These are phyloP conservation scores for Solanum medicagineum DNA, from an alignment of 257 asterid species.

Conservation along the genomic window DNA sequence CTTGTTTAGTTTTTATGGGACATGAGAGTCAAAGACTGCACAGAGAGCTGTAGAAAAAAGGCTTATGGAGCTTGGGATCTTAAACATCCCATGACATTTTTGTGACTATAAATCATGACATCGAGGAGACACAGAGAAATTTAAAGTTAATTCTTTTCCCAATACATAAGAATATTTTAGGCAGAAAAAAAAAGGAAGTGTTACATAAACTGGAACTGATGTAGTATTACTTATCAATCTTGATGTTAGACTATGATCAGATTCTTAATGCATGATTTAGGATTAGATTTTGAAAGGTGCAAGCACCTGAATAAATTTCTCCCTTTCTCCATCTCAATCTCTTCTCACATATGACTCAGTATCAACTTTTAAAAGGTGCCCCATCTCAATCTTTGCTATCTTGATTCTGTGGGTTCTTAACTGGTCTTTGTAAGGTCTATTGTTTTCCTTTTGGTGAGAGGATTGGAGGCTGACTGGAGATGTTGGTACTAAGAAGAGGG, in stretches of 20 bases:
- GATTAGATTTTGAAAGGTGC: not conserved
- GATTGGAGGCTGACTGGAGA: not conserved
- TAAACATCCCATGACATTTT: not conserved
- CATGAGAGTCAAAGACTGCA: not conserved
- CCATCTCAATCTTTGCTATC: not conserved
- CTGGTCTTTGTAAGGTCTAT: not conserved
- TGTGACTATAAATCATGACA: not conserved
- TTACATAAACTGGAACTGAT: not conserved
- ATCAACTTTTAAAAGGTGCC: not conserved
- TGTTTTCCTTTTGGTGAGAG: not conserved
- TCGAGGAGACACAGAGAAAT: not conserved
- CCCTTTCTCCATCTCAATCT: not conserved
- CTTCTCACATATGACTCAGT: not conserved
- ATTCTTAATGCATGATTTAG: not conserved
- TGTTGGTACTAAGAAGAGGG: not conserved
- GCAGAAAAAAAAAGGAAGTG: not conserved
- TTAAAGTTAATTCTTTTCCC: not conserved
- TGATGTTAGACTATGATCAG: not conserved
- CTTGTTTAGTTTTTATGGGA: not conserved
- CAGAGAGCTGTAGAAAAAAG: not conserved
- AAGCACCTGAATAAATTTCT: not conserved
- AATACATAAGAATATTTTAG: not conserved
- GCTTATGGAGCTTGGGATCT: not conserved
- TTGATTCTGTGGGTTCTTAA: not conserved
- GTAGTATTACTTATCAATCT: not conserved